A percentile compares a stretch with the other conserved stretches of the same genome.
Evolutionary conservation across 2,329 filamentous ascomycete genomes (phyloP).

Genomic region (Botryotinia calthae): DNA sequence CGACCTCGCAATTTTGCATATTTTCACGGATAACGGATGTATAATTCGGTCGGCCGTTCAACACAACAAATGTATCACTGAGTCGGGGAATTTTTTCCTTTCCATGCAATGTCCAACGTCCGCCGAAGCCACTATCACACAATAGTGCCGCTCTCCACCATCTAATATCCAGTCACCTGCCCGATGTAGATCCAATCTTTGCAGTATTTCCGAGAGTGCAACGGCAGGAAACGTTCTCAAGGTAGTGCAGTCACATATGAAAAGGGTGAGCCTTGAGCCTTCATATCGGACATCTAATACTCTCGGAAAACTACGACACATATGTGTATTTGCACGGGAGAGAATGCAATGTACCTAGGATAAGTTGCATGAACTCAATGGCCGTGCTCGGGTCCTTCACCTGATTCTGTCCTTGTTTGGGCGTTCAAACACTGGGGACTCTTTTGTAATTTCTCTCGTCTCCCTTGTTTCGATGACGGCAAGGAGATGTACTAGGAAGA

Average conservation of each 20-base stretch:
- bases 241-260: background rate
- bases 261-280: background rate
- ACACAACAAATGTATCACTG: constrained; percentile 8
- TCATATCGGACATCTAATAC: background rate
- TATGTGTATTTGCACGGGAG: background rate
- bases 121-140: constrained; percentile 11
- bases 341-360: constrained; percentile 11
- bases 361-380: constrained; percentile 20
- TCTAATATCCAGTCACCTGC: background rate
- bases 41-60: constrained; percentile 1
- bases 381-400: constrained; percentile 13
- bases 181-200: constrained; percentile 2
- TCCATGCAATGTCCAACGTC: constrained; percentile 15
- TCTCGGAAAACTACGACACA: background rate
- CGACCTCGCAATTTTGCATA: constrained; percentile 5
- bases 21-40: background rate
- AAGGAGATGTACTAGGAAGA: background rate
- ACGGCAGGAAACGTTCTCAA: background rate
- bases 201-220: background rate
- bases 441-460: background rate
- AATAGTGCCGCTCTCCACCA: constrained; percentile 7
- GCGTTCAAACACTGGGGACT: constrained; percentile 1
- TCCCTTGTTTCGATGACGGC: constrained; percentile 5
- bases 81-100: constrained; percentile 11
- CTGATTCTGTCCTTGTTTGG: constrained; percentile 4